Evolutionary conservation across 1,139 yeast species (phyloP).

Genomic region (Candida sp.): DNA sequence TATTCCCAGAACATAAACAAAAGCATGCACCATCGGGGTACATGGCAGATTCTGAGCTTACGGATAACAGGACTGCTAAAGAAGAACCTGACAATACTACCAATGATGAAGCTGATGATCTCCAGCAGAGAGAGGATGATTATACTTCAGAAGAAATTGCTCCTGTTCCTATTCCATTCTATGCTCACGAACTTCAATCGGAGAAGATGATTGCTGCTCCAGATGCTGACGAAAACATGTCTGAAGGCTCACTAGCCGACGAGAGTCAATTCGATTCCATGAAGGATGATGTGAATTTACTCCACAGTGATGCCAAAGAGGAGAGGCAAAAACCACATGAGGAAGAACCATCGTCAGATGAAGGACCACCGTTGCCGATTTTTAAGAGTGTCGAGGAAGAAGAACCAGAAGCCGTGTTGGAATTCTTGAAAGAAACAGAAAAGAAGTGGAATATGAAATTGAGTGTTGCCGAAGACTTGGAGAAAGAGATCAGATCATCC

Average conservation of each 20-base stretch:
- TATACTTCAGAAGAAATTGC: constrained; percentile 15
- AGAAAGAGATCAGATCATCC: constrained; percentile 17
- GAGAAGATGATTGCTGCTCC: constrained; percentile 11
- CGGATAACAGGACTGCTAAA: constrained; percentile 14
- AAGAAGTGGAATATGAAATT: constrained; percentile 35
- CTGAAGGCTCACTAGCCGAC: constrained; percentile 35
- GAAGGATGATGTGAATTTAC: constrained; percentile 8
- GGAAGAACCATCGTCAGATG: constrained; percentile 13
- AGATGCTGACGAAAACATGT: constrained; percentile 22
- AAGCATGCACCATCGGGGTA: constrained; percentile 18
- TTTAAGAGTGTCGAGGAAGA: constrained; percentile 39
- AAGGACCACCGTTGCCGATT: constrained; percentile 21
- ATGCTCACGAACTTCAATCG: constrained; percentile 13
- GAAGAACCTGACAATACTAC: constrained; percentile 7
- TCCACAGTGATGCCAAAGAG: constrained; percentile 8
- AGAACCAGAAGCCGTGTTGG: constrained; percentile 32
- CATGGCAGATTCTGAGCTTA: constrained; percentile 24
- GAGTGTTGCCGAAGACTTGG: constrained; percentile 33
- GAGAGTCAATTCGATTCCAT: constrained; percentile 18
- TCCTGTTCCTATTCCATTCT: constrained; percentile 24
- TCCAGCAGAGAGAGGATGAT: not conserved
- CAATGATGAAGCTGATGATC: constrained; percentile 7
- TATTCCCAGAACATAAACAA: constrained; percentile 9
- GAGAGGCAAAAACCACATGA: not conserved
- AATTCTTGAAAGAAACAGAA: constrained; percentile 35